Conservation (phyloP, 2,329 filamentous ascomycete genomes). For the Sclerotinia borealis region DNA sequence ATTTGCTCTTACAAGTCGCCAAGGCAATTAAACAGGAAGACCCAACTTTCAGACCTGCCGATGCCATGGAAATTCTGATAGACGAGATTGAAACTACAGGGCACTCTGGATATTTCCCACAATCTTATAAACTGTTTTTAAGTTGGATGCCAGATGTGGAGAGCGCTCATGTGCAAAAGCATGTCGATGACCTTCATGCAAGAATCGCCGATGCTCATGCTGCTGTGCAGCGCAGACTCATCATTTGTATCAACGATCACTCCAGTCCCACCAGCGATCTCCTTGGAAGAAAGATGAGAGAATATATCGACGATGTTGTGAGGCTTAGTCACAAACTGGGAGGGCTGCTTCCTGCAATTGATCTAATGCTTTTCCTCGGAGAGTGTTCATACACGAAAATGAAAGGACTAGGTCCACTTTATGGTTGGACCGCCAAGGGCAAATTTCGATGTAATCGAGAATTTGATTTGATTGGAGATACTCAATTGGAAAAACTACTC, state of each 20-base stretch:
- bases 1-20: neutral
- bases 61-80: neutral
- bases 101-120: neutral
- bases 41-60: neutral
- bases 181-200: neutral
- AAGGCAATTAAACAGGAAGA: neutral
- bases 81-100: neutral
- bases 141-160: conserved; percentile 5
- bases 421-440: neutral
- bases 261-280: neutral
- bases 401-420: neutral
- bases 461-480: neutral
- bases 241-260: neutral
- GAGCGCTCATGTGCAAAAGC: neutral
- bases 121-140: neutral
- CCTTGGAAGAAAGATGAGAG: neutral
- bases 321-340: neutral
- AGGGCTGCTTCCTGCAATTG: neutral
- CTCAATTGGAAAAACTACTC: neutral
- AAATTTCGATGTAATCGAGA: neutral
- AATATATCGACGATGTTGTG: neutral
- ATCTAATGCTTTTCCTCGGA: neutral
- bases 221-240: neutral
- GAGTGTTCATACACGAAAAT: neutral
- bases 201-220: neutral